A percentile compares a stretch with the other conserved stretches of the same genome.
These are phyloP conservation scores for Colletotrichum abscissum DNA, from an alignment of 2,329 filamentous ascomycete genomes.

Conservation along the genomic window DNA sequence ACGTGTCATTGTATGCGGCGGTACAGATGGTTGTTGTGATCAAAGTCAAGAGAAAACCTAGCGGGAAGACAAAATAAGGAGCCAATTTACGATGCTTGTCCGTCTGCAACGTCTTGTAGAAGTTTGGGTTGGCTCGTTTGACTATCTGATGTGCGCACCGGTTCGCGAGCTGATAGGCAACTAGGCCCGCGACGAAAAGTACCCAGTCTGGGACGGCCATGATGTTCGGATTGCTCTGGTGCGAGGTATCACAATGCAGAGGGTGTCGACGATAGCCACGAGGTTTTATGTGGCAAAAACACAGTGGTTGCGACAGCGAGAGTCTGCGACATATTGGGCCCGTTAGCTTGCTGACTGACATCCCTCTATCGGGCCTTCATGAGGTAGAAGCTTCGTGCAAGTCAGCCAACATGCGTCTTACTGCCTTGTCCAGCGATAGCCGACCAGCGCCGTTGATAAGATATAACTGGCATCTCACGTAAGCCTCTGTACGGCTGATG, in stretches of 20 bases:
- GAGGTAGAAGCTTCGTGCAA: not conserved
- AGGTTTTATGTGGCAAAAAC: not conserved
- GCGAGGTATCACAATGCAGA: not conserved
- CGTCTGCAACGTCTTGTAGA: constrained; percentile 7
- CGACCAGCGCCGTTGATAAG: too few species aligned
- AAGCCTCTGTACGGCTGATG: constrained; percentile 10
- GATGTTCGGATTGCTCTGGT: not conserved
- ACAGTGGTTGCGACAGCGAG: not conserved
- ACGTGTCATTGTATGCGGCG: constrained; percentile 15
- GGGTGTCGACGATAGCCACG: not conserved
- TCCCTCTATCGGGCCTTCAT: not conserved
- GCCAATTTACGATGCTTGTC: not conserved
- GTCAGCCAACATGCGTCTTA: not conserved
- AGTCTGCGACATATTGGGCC: not conserved
- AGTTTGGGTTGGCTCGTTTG: not conserved
- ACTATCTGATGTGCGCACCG: not conserved
- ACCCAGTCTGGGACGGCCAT: not conserved
- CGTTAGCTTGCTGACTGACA: not conserved
- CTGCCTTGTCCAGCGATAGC: not conserved
- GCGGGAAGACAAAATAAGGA: constrained; percentile 31
- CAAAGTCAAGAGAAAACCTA: constrained; percentile 28
- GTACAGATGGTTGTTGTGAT: constrained; percentile 18
- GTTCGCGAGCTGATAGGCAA: not conserved
- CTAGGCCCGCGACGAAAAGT: not conserved
- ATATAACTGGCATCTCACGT: constrained; percentile 4